Evolutionary conservation across 345 rosid species (phyloP).

Genomic region (Geranium rotundifolium): DNA sequence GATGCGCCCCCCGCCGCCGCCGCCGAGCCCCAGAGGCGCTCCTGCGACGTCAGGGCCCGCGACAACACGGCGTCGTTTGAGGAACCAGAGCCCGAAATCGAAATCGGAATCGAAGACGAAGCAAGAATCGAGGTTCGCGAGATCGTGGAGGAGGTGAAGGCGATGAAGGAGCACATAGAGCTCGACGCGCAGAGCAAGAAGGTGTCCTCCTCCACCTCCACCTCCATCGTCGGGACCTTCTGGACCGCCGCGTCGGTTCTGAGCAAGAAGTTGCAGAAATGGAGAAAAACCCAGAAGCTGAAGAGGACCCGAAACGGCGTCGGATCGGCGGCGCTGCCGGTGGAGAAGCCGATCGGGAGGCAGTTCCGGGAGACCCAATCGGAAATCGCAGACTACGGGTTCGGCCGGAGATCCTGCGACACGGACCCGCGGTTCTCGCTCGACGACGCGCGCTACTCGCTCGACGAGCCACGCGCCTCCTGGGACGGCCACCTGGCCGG

Average conservation of each 20-base stretch:
- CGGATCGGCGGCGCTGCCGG: constrained; percentile 60
- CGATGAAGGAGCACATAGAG: constrained; percentile 89
- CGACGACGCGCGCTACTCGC: constrained; percentile 72
- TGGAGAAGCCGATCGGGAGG: constrained; percentile 72
- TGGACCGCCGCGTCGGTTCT: constrained; percentile 99
- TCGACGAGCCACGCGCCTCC: constrained; percentile 95
- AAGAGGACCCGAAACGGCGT: constrained; percentile 53
- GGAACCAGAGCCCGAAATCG: constrained; percentile 28
- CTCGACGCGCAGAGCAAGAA: constrained; percentile 75
- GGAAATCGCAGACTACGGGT: constrained; percentile 79
- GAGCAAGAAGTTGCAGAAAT: too few species aligned
- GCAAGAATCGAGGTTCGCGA: constrained; percentile 28
- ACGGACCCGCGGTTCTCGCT: constrained; percentile 69
- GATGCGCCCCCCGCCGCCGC: constrained; percentile 71
- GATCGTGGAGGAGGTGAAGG: constrained; percentile 50
- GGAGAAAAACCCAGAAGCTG: constrained; percentile 81
- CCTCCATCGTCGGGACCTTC: constrained; percentile 72
- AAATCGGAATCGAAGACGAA: constrained; percentile 21
- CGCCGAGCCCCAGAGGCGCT: constrained; percentile 92
- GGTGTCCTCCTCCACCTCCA: constrained; percentile 59
- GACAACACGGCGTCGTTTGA: constrained; percentile 33
- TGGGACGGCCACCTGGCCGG: constrained; percentile 90
- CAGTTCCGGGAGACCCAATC: constrained; percentile 80
- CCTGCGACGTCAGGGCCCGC: constrained; percentile 88
- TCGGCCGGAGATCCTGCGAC: constrained; percentile 75